A percentile compares a stretch with the other conserved stretches of the same genome.
Evolutionary conservation across 768 basidiomycete genomes (phyloP).

Genomic region (Asterophora parasitica): DNA sequence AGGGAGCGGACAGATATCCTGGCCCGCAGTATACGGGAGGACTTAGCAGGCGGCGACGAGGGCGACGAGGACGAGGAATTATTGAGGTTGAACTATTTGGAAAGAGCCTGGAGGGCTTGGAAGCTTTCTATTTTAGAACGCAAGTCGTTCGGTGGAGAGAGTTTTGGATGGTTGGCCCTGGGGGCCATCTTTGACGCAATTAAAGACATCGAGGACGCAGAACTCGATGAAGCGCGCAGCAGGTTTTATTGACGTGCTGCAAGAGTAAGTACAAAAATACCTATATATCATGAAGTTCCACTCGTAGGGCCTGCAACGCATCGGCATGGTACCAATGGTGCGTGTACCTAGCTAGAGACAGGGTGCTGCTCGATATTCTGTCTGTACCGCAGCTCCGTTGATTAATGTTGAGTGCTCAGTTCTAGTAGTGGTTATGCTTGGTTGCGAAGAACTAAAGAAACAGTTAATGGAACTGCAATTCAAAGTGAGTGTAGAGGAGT

Average conservation of each 20-base stretch:
- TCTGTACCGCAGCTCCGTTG: not conserved
- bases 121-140: conserved; percentile 32
- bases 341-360: not conserved
- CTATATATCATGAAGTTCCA: conserved; percentile 5
- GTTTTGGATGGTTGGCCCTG: conserved; percentile 59
- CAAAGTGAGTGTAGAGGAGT: conserved; percentile 15
- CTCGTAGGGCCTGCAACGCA: not conserved
- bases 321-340: not conserved
- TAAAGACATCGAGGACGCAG: conserved; percentile 21
- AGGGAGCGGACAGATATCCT: conserved; percentile 52
- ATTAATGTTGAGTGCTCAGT: not conserved
- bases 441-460: conserved; percentile 62
- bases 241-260: conserved; percentile 15
- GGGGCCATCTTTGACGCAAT: conserved; percentile 53
- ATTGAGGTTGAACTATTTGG: conserved; percentile 32
- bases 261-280: not conserved
- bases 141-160: conserved; percentile 51
- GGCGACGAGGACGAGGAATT: conserved; percentile 11
- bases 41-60: conserved; percentile 43
- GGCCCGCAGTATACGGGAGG: conserved; percentile 44
- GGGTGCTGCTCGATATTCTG: not conserved
- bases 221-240: conserved; percentile 11
- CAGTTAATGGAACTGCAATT: conserved; percentile 27
- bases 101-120: conserved; percentile 55
- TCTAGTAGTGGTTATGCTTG: conserved; percentile 41